phyloP scores from a whole-genome alignment of 441 rosid genomes.

The Rhodomyrtus psidioides region DNA sequence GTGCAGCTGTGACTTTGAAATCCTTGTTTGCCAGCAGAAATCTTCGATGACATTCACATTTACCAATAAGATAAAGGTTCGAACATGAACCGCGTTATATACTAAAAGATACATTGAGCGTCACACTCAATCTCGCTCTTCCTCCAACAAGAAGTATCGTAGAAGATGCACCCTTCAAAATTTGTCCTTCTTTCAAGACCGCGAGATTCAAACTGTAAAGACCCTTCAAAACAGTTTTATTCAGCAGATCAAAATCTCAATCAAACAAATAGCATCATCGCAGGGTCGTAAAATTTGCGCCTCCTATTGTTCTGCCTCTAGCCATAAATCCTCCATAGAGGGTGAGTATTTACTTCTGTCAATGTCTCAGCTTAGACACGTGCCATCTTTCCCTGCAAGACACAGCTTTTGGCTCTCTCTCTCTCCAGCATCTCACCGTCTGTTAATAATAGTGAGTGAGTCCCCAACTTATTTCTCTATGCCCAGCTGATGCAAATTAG shows the following conservation, averaged over 20 bases:
- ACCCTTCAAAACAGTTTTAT: neutral
- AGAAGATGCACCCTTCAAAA: neutral
- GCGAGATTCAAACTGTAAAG: neutral
- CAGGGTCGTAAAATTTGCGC: neutral
- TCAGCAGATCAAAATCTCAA: neutral
- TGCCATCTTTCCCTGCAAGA: neutral
- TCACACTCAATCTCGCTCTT: neutral
- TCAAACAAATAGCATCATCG: neutral
- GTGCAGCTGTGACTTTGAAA: neutral
- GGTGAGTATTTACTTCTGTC: neutral
- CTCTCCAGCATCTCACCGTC: neutral
- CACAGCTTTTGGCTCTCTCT: neutral
- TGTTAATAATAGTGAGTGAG: neutral
- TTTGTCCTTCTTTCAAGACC: neutral
- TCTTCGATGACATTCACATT: neutral
- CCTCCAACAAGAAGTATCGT: neutral
- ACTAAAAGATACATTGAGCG: neutral
- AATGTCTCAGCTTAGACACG: neutral
- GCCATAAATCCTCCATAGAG: neutral
- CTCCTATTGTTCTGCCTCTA: neutral
- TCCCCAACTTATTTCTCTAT: neutral
- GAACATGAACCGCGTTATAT: neutral
- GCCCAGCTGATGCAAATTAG: neutral
- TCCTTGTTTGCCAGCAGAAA: neutral
- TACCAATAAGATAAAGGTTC: neutral